Evolutionary conservation across 148 eudicot species (phyloP), one percentile per base, ranked within the genome.

Genomic region (Beta vulgaris): DNA sequence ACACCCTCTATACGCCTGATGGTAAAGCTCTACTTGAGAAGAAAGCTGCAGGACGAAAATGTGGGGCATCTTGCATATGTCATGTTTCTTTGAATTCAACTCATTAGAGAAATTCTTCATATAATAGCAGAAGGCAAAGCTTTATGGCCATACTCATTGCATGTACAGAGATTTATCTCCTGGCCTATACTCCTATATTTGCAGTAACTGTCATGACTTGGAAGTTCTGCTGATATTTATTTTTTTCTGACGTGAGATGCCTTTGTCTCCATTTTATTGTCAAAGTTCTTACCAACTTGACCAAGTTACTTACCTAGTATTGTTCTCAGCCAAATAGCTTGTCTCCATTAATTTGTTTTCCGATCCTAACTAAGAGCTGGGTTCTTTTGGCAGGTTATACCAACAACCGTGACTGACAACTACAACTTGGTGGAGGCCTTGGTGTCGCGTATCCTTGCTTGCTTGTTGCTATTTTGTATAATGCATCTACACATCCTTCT

Each of bases 371-470:
- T 66, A 48, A 59, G 66, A 35, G 37, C 7, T 55, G 55, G 21
- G 5, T 26, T 51, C 13, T 62, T 68, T 46, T 79, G 69, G 61
- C 88, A 95, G 97, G 79, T 84, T 71, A 78, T 90, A 69, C 86
- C 88, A 49, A 67, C 73, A 69, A 78, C 91, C 73, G 85, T 79
- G 64, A 88, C 87, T 36, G 96, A 92, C 84, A 90, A 89, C 86
- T 92, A 90, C 86, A 75, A 76, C 46, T 81, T 84, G 76, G 84
- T 95, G 80, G 90, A 90, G 81, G 85, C 90, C 53, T 88, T 95
- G 84, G 91, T 91, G 35, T 90, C 97, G 71, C 98, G 98, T 94
- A 94, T 95, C 97, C 98, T 85, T 76, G 36, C 74, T 39, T 39
- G 4, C 25, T 44, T 0, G 69, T 66, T 57, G 35, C 31, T 68